Percentiles rank a stretch among this genome's conserved stretches.
These are phyloP conservation scores for Phytopythium aichiense DNA, from an alignment of 352 stramenopile species.

Conservation along the genomic window DNA sequence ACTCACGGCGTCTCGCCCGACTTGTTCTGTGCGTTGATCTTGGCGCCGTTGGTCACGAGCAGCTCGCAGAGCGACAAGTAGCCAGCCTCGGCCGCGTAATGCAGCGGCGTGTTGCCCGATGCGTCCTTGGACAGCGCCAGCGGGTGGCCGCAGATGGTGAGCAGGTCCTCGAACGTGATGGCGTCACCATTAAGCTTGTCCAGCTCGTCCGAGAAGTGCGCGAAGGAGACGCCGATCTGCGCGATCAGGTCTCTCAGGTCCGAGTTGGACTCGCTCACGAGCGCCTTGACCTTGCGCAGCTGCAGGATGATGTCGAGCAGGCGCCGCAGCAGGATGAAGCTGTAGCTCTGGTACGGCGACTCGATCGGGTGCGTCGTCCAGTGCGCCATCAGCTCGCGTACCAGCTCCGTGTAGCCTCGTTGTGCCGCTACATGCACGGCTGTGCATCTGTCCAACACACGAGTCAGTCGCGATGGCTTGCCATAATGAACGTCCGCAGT, in stretches of 20 bases:
- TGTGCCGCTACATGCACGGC: conserved; percentile 57
- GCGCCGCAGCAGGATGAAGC: conserved; percentile 40
- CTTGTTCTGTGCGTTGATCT: conserved; percentile 79
- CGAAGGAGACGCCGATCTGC: conserved; percentile 48
- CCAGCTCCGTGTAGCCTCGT: conserved; percentile 65
- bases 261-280: conserved; percentile 56
- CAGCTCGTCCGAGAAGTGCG: conserved; percentile 59
- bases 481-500: background rate
- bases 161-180: conserved; percentile 53
- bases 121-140: conserved; percentile 60
- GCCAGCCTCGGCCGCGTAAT: conserved; percentile 72
- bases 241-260: conserved; percentile 52
- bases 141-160: conserved; percentile 70
- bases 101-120: conserved; percentile 65
- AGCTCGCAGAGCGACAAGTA: conserved; percentile 64
- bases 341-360: conserved; percentile 64
- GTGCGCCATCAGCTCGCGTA: conserved; percentile 48
- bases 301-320: conserved; percentile 47
- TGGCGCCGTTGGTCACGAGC: conserved; percentile 55
- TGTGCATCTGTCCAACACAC: conserved; percentile 29
- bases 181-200: conserved; percentile 55
- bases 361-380: conserved; percentile 60
- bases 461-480: background rate
- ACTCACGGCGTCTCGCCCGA: conserved; percentile 63
- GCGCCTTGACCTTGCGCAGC: conserved; percentile 39